These are phyloP conservation scores for Phytophthora fragariae DNA, from an alignment of 352 stramenopile genomes.

Conservation along the genomic window DNA sequence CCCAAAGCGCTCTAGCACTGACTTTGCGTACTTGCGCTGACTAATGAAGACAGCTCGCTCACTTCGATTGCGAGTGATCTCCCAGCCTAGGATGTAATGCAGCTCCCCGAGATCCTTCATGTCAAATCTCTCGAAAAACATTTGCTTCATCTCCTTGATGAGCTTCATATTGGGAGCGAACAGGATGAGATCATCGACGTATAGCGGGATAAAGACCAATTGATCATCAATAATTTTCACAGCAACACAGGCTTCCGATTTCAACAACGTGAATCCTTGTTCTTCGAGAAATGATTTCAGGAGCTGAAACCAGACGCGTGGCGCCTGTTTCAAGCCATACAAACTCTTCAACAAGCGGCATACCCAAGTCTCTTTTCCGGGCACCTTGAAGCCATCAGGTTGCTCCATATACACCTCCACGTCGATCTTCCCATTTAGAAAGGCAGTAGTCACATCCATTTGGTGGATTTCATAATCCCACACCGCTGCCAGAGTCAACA, in stretches of 20 bases:
- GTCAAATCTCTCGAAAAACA: neutral
- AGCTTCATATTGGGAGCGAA: neutral
- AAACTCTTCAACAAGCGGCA: no score
- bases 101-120: neutral
- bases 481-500: no score
- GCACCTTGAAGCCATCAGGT: no score
- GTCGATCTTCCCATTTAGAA: neutral
- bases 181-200: neutral
- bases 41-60: neutral
- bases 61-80: neutral
- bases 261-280: neutral
- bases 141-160: neutral
- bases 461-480: no score
- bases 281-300: no score
- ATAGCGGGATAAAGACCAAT: neutral
- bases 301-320: no score
- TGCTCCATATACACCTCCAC: neutral
- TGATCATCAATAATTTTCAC: neutral
- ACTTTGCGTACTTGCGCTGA: neutral
- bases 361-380: no score
- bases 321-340: no score
- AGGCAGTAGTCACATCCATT: no score
- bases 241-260: neutral
- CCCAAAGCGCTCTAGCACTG: neutral
- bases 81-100: neutral